A percentile compares a stretch with the other conserved stretches of the same genome.
phyloP scores from a whole-genome alignment of 176 grass and related monocot species.

The Zoysia japonica region DNA sequence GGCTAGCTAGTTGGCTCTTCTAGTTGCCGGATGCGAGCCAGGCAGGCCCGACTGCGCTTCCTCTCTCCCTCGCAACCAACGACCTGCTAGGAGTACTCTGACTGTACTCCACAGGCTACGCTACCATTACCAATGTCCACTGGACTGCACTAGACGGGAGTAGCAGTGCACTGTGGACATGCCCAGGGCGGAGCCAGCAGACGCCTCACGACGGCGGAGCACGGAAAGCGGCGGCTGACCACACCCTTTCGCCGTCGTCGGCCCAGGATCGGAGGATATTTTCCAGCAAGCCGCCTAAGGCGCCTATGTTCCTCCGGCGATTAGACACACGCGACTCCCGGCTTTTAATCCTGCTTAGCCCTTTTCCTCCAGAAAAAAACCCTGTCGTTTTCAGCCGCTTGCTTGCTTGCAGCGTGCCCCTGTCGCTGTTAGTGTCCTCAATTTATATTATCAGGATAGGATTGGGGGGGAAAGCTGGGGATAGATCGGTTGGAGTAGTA shows the following conservation, averaged over 20 bases:
- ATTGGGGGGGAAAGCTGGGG: not conserved
- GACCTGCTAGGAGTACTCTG: no score
- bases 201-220: not conserved
- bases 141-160: not conserved
- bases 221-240: slow-evolving; percentile 14
- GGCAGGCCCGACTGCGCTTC: not conserved
- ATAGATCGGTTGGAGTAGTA: not conserved
- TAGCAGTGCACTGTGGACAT: not conserved
- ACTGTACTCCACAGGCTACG: no score
- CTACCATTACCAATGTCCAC: not conserved
- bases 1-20: no score
- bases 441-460: slow-evolving; percentile 14
- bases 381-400: slow-evolving; percentile 5
- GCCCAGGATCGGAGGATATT: not conserved
- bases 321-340: slow-evolving; percentile 15
- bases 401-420: not conserved
- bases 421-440: slow-evolving; percentile 24
- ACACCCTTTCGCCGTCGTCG: not conserved
- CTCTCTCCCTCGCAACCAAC: slow-evolving; percentile 17
- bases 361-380: not conserved
- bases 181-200: not conserved
- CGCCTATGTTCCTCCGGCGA: not conserved
- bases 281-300: not conserved
- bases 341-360: not conserved
- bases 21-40: slow-evolving; percentile 2